phyloP scores from a whole-genome alignment of 2,329 filamentous ascomycete genomes.

The Aspergillus proliferans region DNA sequence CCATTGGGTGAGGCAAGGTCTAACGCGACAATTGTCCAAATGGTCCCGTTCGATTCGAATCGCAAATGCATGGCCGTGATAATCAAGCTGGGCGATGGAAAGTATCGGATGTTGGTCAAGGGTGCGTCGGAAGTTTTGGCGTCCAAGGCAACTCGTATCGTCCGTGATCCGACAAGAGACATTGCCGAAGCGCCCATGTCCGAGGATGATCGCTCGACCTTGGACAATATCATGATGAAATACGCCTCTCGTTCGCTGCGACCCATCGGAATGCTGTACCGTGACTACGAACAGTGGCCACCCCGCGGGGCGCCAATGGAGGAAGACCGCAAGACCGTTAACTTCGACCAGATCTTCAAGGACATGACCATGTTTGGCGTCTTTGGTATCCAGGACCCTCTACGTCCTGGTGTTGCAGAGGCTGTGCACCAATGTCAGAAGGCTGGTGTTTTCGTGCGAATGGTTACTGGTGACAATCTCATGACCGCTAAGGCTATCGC shows the following conservation, averaged over 20 bases:
- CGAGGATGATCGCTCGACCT: constrained; percentile 49
- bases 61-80: constrained; percentile 67
- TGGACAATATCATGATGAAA: constrained; percentile 64
- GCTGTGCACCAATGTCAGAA: constrained; percentile 67
- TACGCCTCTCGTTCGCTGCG: constrained; percentile 76
- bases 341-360: constrained; percentile 61
- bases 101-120: constrained; percentile 53
- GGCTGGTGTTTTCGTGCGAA: constrained; percentile 72
- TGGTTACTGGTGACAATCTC: constrained; percentile 81
- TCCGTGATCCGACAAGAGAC: constrained; percentile 56
- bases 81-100: constrained; percentile 49
- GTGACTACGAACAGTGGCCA: constrained; percentile 80
- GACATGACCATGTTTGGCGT: constrained; percentile 64
- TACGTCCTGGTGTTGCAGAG: constrained; percentile 66
- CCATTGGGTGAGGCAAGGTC: constrained; percentile 56
- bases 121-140: constrained; percentile 49
- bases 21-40: constrained; percentile 52
- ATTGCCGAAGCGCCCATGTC: constrained; percentile 49
- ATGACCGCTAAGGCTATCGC: constrained; percentile 74
- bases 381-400: constrained; percentile 75
- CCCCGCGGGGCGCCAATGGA: constrained; percentile 57
- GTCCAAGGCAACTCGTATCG: constrained; percentile 44
- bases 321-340: constrained; percentile 56
- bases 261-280: constrained; percentile 77
- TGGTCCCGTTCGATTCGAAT: constrained; percentile 55